Evolutionary conservation across 768 basidiomycete genomes (phyloP).

Genomic region (Boletus barrowsii): DNA sequence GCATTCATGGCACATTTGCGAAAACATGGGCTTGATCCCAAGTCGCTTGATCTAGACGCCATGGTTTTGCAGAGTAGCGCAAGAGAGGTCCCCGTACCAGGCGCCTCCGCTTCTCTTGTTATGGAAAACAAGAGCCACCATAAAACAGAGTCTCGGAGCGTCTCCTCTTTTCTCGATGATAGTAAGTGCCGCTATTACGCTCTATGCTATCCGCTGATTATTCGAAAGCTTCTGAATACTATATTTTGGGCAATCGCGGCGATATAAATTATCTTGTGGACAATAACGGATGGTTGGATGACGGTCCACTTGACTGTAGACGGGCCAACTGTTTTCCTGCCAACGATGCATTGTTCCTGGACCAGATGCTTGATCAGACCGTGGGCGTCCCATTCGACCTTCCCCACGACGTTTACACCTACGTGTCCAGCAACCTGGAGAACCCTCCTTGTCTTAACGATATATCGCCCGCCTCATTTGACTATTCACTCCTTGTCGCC

Average conservation of each 20-base stretch:
- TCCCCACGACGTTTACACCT: conserved; percentile 3
- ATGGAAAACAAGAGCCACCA: neutral
- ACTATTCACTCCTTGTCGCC: conserved; percentile 4
- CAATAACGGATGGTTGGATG: conserved; percentile 4
- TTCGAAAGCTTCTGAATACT: conserved; percentile 12
- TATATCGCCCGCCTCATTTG: conserved; percentile 1
- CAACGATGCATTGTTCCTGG: conserved; percentile 1
- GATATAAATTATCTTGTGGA: neutral
- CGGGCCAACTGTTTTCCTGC: neutral
- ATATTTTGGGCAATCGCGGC: neutral
- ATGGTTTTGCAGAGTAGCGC: conserved; percentile 22
- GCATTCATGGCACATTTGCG: conserved; percentile 53
- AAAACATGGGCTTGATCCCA: conserved; percentile 42
- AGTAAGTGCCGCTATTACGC: conserved; percentile 12
- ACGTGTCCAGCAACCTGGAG: conserved; percentile 1
- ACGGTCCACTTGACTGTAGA: conserved; percentile 3
- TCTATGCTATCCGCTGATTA: neutral
- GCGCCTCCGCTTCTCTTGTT: conserved; percentile 1
- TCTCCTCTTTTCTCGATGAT: conserved; percentile 4
- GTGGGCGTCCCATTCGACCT: neutral
- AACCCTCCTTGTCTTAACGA: conserved; percentile 3
- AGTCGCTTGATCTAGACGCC: conserved; percentile 14
- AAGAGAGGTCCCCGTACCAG: conserved; percentile 13
- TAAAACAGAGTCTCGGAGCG: conserved; percentile 4
- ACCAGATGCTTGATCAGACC: conserved; percentile 3